Conservation (phyloP, 345 rosid species). For the Heritiera fomes region DNA sequence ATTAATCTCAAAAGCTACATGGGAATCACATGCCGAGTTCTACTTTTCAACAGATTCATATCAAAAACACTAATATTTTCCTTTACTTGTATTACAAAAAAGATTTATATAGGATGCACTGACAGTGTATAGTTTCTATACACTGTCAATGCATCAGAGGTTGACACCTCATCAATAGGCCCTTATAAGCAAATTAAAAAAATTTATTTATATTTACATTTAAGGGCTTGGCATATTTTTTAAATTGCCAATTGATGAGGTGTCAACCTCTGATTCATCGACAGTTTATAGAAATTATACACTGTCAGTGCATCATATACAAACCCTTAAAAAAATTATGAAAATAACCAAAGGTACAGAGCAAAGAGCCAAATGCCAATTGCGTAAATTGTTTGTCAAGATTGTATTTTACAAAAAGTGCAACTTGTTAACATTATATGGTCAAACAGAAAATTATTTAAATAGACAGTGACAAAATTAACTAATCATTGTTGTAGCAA, state of each 20-base stretch:
- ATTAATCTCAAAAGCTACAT: background rate
- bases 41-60: background rate
- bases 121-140: no score
- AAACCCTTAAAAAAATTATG: background rate
- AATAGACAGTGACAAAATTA: constrained; percentile 4
- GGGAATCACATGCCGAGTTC: background rate
- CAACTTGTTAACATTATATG: background rate
- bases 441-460: background rate
- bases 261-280: no score
- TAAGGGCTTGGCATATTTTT: no score
- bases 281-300: no score
- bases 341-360: background rate
- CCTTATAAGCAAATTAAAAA: no score
- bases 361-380: background rate
- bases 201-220: no score
- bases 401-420: background rate
- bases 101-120: no score
- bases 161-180: no score
- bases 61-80: background rate
- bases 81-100: background rate
- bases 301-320: no score
- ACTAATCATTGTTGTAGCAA: background rate
- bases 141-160: no score
- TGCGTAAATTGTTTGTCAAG: background rate
- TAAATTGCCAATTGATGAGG: no score